Evolutionary conservation across 345 rosid species (phyloP).

Genomic region (Bruguiera sexangula): DNA sequence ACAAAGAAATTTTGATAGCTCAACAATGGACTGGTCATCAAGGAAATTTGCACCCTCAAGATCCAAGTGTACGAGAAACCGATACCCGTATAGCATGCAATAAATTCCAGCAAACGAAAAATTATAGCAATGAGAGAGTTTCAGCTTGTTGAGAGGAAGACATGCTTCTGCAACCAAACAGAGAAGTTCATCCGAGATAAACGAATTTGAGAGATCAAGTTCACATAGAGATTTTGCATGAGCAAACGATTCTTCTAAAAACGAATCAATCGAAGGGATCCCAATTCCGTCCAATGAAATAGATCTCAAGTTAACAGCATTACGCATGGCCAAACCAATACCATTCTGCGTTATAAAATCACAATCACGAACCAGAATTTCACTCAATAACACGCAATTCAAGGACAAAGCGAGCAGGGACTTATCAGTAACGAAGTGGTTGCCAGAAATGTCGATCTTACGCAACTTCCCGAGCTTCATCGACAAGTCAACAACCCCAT

Average conservation of each 20-base stretch:
- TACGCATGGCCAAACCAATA: constrained; percentile 39
- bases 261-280: constrained; percentile 29
- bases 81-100: constrained; percentile 37
- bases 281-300: constrained; percentile 42
- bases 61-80: constrained; percentile 44
- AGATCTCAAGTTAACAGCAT: constrained; percentile 35
- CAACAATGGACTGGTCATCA: constrained; percentile 42
- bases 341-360: constrained; percentile 53
- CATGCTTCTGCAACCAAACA: constrained; percentile 45
- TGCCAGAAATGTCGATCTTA: constrained; percentile 68
- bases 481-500: constrained; percentile 47
- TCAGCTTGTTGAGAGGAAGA: constrained; percentile 51
- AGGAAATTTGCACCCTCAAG: constrained; percentile 63
- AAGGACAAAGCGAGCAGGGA: constrained; percentile 39
- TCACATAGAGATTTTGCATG: constrained; percentile 38
- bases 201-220: constrained; percentile 58
- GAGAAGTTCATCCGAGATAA: constrained; percentile 50
- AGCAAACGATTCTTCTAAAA: constrained; percentile 36
- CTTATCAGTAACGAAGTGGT: constrained; percentile 53
- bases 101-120: constrained; percentile 44
- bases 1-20: constrained; percentile 30
- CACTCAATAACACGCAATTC: constrained; percentile 43
- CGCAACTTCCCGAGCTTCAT: constrained; percentile 41
- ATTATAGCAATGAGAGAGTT: constrained; percentile 45
- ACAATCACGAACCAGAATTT: constrained; percentile 51